These are phyloP conservation scores for Macrotyloma uniflorum DNA, from an alignment of 306 rosid species.

Conservation along the genomic window DNA sequence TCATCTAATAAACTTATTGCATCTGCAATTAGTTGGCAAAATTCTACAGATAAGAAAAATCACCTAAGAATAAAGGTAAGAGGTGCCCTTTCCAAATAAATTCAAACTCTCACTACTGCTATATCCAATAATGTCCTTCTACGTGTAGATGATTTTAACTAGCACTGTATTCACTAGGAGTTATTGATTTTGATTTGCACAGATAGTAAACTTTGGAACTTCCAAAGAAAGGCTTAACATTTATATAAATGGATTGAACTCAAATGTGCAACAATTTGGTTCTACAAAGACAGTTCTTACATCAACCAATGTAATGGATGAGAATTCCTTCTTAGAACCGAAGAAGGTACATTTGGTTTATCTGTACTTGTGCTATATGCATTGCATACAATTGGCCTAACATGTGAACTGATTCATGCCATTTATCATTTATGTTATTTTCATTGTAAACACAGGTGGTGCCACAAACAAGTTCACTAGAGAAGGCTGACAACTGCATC, in stretches of 20 bases:
- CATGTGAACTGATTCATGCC: background rate
- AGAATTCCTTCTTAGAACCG: conserved; percentile 68
- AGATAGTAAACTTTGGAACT: conserved; percentile 72
- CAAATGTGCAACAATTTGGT: conserved; percentile 34
- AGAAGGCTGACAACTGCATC: conserved; percentile 45
- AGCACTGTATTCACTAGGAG: background rate
- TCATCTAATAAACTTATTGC: conserved; percentile 13
- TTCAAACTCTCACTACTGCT: background rate
- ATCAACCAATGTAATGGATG: conserved; percentile 61
- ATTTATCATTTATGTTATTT: background rate
- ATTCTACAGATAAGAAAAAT: background rate
- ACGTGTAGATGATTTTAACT: background rate
- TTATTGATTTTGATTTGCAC: conserved; percentile 2
- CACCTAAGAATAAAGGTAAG: conserved; percentile 6
- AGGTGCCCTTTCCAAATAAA: background rate
- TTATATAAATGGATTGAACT: conserved; percentile 46
- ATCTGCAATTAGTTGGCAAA: background rate
- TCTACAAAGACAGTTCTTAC: conserved; percentile 54
- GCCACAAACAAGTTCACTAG: conserved; percentile 39
- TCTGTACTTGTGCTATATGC: background rate
- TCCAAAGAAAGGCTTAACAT: conserved; percentile 47
- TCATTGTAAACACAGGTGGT: conserved; percentile 46
- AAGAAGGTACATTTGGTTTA: conserved; percentile 52
- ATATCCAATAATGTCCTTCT: background rate
- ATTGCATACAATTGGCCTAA: background rate